These are phyloP conservation scores for Neltuma alba DNA, from an alignment of 306 rosid species.

Conservation along the genomic window DNA sequence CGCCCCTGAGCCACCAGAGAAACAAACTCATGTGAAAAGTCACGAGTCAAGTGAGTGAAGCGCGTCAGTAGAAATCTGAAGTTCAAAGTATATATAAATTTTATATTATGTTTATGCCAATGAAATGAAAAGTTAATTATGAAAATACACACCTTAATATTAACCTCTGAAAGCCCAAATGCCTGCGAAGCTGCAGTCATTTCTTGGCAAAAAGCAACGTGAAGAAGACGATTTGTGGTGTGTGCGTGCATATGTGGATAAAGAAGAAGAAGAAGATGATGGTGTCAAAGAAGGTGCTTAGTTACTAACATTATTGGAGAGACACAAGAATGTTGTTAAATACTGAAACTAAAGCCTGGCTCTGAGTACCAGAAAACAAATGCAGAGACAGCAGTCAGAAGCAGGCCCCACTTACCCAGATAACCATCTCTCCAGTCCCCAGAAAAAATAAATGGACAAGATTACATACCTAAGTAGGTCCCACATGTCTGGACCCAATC, in stretches of 20 bases:
- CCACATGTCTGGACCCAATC: not conserved
- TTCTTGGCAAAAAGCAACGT: not conserved
- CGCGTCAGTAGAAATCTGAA: not conserved
- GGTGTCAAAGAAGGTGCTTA: not conserved
- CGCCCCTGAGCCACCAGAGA: not conserved
- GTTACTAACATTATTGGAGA: not conserved
- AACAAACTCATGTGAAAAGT: not conserved
- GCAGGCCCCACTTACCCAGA: constrained; percentile 3
- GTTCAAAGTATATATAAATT: not conserved
- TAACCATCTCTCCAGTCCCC: constrained; percentile 17
- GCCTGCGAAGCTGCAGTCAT: not conserved
- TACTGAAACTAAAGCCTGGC: not conserved
- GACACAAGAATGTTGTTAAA: not conserved
- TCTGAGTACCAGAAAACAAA: constrained; percentile 20
- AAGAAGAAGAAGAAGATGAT: not conserved
- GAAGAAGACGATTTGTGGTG: not conserved
- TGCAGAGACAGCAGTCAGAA: constrained; percentile 10
- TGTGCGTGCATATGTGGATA: not conserved
- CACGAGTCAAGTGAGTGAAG: not conserved
- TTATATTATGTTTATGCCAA: not conserved
- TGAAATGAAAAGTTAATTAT: not conserved
- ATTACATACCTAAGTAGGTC: not conserved
- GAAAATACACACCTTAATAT: no score
- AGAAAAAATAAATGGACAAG: constrained; percentile 6
- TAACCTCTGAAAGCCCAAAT: not conserved